Evolutionary conservation across 306 rosid genomes (phyloP).

Genomic region (Quillaja saponaria): DNA sequence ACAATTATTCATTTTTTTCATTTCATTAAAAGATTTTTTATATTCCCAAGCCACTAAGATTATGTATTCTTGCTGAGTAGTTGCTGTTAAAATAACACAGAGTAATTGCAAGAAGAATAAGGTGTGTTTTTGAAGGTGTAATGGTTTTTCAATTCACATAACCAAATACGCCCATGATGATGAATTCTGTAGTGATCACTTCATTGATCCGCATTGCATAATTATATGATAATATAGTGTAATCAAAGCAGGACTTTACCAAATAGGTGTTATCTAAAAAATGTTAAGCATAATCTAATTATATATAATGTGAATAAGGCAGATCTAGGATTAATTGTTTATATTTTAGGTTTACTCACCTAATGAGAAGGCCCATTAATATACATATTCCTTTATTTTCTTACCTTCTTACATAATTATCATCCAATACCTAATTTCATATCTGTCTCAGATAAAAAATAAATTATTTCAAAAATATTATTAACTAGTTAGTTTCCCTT

Average conservation of each 20-base stretch:
- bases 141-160: neutral
- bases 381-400: too few species aligned
- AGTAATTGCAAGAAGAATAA: constrained; percentile 21
- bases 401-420: too few species aligned
- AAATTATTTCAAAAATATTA: too few species aligned
- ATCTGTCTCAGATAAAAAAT: too few species aligned
- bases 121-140: neutral
- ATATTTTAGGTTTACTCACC: too few species aligned
- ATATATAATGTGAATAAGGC: neutral
- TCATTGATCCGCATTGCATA: constrained; percentile 39
- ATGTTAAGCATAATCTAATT: constrained; percentile 32
- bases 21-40: too few species aligned
- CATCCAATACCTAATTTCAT: too few species aligned
- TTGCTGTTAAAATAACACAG: constrained; percentile 21
- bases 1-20: constrained; percentile 32
- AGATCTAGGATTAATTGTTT: neutral
- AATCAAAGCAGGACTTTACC: neutral
- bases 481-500: too few species aligned
- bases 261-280: constrained; percentile 4
- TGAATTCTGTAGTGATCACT: constrained; percentile 26
- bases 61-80: constrained; percentile 46
- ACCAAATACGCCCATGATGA: too few species aligned
- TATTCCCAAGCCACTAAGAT: constrained; percentile 18
- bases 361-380: too few species aligned
- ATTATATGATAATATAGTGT: constrained; percentile 27